Evolutionary conservation across 305 asterid species (phyloP), one percentile per base, ranked within the genome.

Genomic region (Fraxinus angustifolia): DNA sequence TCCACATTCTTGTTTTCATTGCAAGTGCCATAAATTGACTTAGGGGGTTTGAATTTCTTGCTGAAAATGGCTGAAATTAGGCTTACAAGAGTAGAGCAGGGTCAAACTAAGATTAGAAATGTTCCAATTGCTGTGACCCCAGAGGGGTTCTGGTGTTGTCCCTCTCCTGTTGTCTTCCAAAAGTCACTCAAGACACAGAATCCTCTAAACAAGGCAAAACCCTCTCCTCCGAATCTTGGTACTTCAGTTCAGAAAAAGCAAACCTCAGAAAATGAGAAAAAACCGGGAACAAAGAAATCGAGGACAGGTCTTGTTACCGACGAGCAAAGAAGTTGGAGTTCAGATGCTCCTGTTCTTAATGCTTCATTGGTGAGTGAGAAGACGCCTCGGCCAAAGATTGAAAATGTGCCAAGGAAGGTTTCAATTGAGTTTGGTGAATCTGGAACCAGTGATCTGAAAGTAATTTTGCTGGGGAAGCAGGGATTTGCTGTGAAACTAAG

Each of bases 71-170:
- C 95, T 33, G 99, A 92, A 84, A 88, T 89, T 85, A 91, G 92
- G 70, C 79, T 89, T 45, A 82, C 91, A 48, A 95, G 90, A 82
- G 88, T 89, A 89, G 98, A 93, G 33, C 91, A 89, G 62, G 92
- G 92, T 71, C 97, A 89, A 77, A 88, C 97, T 58, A 96, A 91
- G 75, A 86, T 96, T 65, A 92, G 84, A 72, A 92, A 81, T 81
- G 99, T 96, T 19, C 99, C 99, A 79, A 94, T 96, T 80, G 99
- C 97, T 78, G 99, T 96, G 16, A 96, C 99, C 65, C 98, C 98
- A 23, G 99, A 96, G 70, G 99, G 99, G 19, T 96, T 96, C 79
- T 96, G 99, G 99, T 96, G 99, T 87, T 96, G 99, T 78, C 99
- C 99, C 35, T 92, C 97, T 14, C 99, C 98, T 3, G 90, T 85